Evolutionary conservation across 2,329 filamentous ascomycete species (phyloP).

Genomic region (Bimuria novae-zelandiae): DNA sequence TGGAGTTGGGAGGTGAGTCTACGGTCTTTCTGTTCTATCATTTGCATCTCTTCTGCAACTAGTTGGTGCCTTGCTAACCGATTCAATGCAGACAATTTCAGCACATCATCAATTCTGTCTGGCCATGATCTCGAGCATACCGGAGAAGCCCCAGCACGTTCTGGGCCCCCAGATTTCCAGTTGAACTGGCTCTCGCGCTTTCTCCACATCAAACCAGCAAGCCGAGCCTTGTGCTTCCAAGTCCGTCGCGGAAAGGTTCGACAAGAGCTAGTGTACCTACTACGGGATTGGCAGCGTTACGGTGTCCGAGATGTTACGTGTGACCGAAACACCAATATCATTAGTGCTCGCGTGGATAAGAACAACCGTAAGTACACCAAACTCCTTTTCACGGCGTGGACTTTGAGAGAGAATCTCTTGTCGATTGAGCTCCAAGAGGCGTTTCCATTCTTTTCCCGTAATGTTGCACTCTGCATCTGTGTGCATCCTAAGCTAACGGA

Average conservation of each 20-base stretch:
- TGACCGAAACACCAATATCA: slow-evolving; percentile 77
- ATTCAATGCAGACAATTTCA: slow-evolving; percentile 30
- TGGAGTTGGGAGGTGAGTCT: slow-evolving; percentile 47
- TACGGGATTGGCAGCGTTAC: slow-evolving; percentile 78
- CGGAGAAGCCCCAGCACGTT: slow-evolving; percentile 54
- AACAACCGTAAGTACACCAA: slow-evolving; percentile 71
- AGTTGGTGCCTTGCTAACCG: background rate
- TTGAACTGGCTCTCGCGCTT: slow-evolving; percentile 84
- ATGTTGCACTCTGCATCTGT: slow-evolving; percentile 15
- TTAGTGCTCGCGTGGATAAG: slow-evolving; percentile 76
- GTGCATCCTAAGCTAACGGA: slow-evolving; percentile 16
- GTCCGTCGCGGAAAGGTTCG: slow-evolving; percentile 74
- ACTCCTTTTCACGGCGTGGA: slow-evolving; percentile 24
- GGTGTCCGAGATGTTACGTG: slow-evolving; percentile 81
- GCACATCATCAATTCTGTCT: slow-evolving; percentile 37
- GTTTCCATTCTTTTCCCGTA: slow-evolving; percentile 23
- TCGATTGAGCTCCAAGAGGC: slow-evolving; percentile 23
- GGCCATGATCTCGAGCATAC: slow-evolving; percentile 39
- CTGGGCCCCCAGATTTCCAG: slow-evolving; percentile 52
- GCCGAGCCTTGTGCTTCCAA: slow-evolving; percentile 73
- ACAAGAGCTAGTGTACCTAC: slow-evolving; percentile 73
- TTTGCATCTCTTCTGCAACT: no score
- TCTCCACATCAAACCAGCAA: slow-evolving; percentile 85
- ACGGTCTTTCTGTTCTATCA: slow-evolving; percentile 1
- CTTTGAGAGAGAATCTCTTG: slow-evolving; percentile 19